These are phyloP conservation scores for Inga laurina DNA, from an alignment of 306 rosid genomes.

Conservation along the genomic window DNA sequence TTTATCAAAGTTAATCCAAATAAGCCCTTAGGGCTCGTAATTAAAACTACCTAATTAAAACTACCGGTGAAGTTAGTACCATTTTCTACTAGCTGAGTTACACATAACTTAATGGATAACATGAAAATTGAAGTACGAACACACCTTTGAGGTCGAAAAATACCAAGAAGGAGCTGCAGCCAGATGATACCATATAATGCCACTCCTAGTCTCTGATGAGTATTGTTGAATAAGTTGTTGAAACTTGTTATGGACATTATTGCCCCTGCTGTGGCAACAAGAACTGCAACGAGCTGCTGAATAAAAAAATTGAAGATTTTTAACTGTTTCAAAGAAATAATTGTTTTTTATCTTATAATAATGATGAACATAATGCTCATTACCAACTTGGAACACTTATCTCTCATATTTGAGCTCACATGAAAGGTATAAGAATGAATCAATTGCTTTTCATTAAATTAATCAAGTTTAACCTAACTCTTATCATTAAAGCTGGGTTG, in stretches of 20 bases:
- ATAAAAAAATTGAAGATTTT: slow-evolving; percentile 3
- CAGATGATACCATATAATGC: slow-evolving; percentile 77
- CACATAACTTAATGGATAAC: neutral
- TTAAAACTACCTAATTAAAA: too few relatives aligned
- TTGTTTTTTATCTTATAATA: too few relatives aligned
- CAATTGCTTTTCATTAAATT: too few relatives aligned
- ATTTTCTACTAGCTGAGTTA: too few relatives aligned
- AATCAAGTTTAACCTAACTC: too few relatives aligned
- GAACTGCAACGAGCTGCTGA: slow-evolving; percentile 61
- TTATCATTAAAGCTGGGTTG: too few relatives aligned
- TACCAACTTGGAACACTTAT: too few relatives aligned
- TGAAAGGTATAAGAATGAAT: too few relatives aligned
- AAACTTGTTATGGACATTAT: slow-evolving; percentile 83
- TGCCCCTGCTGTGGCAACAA: slow-evolving; percentile 82
- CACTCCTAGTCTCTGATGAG: slow-evolving; percentile 86
- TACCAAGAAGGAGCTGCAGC: slow-evolving; percentile 70
- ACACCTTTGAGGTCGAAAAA: slow-evolving; percentile 71
- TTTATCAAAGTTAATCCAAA: too few relatives aligned
- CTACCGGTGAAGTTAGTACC: neutral
- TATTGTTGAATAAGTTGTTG: slow-evolving; percentile 82
- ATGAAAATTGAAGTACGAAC: neutral
- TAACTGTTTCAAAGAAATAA: neutral
- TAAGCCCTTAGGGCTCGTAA: too few relatives aligned
- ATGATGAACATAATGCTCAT: too few relatives aligned
- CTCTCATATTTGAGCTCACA: too few relatives aligned